phyloP scores from a whole-genome alignment of 129 eudicot species.

The Scalesia atractyloides region DNA sequence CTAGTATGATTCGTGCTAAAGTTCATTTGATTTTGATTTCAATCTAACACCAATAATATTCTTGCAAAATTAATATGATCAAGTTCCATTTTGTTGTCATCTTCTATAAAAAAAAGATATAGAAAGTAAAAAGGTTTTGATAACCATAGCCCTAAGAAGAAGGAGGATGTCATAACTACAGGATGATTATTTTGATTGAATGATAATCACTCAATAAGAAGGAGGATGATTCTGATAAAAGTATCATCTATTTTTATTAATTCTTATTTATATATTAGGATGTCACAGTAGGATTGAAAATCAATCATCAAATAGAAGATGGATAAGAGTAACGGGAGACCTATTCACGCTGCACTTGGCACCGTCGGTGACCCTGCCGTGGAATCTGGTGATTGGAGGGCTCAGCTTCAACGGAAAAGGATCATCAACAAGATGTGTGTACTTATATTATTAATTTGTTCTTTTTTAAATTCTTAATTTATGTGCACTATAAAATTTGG shows the following conservation, averaged over 20 bases:
- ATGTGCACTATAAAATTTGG: background rate
- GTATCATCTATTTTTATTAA: background rate
- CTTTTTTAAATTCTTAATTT: background rate
- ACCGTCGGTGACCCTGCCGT: conserved; percentile 36
- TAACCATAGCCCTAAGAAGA: background rate
- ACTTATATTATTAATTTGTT: background rate
- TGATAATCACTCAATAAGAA: too few relatives aligned
- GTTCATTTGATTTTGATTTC: too few relatives aligned
- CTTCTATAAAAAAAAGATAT: background rate
- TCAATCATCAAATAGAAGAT: conserved; percentile 20
- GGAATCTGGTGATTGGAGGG: conserved; percentile 72
- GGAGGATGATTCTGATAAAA: too few relatives aligned
- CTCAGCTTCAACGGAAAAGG: conserved; percentile 55
- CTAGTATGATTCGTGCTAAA: too few relatives aligned
- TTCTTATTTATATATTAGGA: background rate
- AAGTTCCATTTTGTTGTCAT: background rate
- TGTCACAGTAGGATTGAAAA: background rate
- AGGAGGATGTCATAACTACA: too few relatives aligned
- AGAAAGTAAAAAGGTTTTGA: background rate
- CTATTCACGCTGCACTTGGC: conserved; percentile 24
- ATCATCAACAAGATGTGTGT: conserved; percentile 63
- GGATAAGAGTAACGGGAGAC: conserved; percentile 39
- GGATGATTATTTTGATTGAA: too few relatives aligned
- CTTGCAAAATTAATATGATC: background rate
- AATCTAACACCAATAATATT: too few relatives aligned